Evolutionary conservation across 2,329 filamentous ascomycete genomes (phyloP).

Genomic region (Cytospora mali): DNA sequence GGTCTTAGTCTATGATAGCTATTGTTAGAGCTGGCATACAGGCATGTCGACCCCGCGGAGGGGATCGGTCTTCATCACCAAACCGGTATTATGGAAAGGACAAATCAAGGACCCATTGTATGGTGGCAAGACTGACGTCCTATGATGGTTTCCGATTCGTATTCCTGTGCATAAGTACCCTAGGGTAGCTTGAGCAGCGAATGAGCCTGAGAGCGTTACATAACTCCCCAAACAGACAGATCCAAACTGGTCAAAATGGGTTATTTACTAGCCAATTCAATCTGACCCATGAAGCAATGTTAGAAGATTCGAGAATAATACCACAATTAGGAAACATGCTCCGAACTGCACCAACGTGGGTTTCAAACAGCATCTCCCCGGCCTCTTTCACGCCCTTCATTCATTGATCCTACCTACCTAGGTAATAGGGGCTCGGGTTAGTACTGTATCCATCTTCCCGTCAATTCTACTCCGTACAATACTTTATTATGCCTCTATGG

Average conservation of each 20-base stretch:
- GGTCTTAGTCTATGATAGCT: too few species aligned
- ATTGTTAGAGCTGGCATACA: too few species aligned
- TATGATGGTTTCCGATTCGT: too few species aligned
- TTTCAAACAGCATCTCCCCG: neutral
- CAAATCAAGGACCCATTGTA: neutral
- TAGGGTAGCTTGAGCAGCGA: neutral
- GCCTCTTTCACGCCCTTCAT: neutral
- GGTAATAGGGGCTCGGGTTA: neutral
- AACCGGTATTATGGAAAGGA: neutral
- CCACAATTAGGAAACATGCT: neutral
- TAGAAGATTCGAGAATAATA: neutral
- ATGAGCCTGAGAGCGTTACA: neutral
- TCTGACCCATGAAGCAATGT: neutral
- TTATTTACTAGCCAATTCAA: too few species aligned
- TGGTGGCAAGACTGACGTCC: neutral
- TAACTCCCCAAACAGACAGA: too few species aligned
- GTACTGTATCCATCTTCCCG: neutral
- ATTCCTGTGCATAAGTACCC: neutral
- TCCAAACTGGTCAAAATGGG: too few species aligned
- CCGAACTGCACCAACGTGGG: too few species aligned
- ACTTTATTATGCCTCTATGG: neutral
- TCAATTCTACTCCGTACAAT: neutral
- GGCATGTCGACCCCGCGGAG: too few species aligned
- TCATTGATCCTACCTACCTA: too few species aligned
- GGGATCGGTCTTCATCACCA: neutral